Conservation (phyloP, 371 early-diverging fungal species). For the Lichtheimia hyalospora region DNA sequence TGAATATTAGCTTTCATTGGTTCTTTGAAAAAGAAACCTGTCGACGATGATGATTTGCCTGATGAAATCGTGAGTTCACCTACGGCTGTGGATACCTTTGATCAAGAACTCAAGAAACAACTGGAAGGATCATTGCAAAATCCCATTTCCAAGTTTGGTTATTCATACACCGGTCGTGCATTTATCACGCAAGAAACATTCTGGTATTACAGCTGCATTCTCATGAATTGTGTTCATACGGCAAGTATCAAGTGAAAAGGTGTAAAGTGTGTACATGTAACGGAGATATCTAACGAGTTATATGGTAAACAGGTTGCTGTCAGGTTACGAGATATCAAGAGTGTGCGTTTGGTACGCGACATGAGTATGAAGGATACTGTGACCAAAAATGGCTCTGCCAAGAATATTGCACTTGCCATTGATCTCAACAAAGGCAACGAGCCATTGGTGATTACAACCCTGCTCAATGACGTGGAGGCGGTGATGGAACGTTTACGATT, state of each 20-base stretch:
- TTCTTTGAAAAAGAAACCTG: conserved; percentile 38
- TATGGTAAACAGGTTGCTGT: conserved; percentile 20
- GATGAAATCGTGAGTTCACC: conserved; percentile 13
- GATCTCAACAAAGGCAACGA: conserved; percentile 23
- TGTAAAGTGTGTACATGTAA: too few species aligned
- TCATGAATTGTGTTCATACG: conserved; percentile 47
- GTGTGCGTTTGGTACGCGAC: conserved; percentile 38
- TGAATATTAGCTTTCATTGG: conserved; percentile 33
- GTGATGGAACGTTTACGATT: conserved; percentile 38
- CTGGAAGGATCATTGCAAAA: conserved; percentile 22
- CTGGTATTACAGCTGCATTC: conserved; percentile 49
- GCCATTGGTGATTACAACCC: conserved; percentile 35
- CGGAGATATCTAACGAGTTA: too few species aligned
- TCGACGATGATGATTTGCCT: conserved; percentile 3
- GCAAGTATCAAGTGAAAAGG: conserved; percentile 12
- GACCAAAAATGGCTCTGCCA: conserved; percentile 26
- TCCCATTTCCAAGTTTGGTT: conserved; percentile 34
- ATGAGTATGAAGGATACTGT: conserved; percentile 17
- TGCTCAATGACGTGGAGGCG: conserved; percentile 44
- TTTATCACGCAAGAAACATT: conserved; percentile 48
- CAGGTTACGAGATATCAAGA: conserved; percentile 33
- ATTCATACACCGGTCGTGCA: conserved; percentile 42
- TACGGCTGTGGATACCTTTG: conserved; percentile 19
- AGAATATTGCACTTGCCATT: conserved; percentile 37
- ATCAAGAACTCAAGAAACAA: conserved; percentile 38